phyloP scores from a whole-genome alignment of 169 alveolate species.

The Toxoplasma gondii region DNA sequence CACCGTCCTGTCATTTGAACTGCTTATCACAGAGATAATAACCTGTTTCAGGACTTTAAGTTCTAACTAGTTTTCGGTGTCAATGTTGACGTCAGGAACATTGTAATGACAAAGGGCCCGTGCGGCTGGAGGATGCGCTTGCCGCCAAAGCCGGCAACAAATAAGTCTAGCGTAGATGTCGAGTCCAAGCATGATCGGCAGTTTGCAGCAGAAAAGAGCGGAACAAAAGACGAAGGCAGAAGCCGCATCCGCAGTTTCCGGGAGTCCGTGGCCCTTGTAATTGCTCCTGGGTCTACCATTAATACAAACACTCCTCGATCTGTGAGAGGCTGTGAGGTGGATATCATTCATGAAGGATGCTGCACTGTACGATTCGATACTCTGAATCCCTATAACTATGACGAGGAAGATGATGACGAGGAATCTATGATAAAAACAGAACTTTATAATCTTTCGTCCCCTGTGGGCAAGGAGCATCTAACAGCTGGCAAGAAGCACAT shows the following conservation, averaged over 20 bases:
- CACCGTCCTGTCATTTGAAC: too few species aligned
- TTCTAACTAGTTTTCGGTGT: neutral
- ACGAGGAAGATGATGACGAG: neutral
- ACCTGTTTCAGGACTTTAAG: too few species aligned
- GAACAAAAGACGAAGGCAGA: neutral
- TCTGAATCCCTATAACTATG: neutral
- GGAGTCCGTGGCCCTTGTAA: constrained; percentile 27
- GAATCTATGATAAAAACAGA: neutral
- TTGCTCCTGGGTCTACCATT: neutral
- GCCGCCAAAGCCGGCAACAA: neutral
- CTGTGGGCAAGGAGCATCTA: neutral
- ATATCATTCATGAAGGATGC: constrained; percentile 47
- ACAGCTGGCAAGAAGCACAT: neutral
- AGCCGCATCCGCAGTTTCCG: neutral
- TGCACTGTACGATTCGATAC: constrained; percentile 54
- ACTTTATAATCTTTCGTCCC: neutral
- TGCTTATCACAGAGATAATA: too few species aligned
- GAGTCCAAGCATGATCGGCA: neutral
- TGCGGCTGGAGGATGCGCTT: constrained; percentile 51
- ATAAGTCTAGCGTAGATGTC: neutral
- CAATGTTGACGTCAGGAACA: constrained; percentile 17
- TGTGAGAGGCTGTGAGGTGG: constrained; percentile 44
- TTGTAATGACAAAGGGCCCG: constrained; percentile 53
- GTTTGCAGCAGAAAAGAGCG: neutral
- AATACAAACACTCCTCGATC: neutral